Percentiles rank a stretch among this genome's conserved stretches.
These are phyloP conservation scores for Cladosporium halotolerans DNA, from an alignment of 2,329 filamentous ascomycete genomes.

Conservation along the genomic window DNA sequence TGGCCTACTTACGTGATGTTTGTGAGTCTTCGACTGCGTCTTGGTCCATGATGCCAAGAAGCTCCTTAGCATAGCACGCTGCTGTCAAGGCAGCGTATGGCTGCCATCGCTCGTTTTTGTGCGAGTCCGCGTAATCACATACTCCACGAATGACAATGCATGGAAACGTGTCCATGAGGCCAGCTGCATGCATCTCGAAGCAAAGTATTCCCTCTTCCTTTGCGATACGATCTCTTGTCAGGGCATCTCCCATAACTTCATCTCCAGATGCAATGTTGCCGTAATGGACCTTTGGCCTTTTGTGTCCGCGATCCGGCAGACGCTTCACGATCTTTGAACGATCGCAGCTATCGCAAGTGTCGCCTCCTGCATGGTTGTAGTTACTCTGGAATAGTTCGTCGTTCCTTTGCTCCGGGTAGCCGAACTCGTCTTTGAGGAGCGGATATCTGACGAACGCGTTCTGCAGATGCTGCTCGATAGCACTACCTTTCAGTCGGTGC, in stretches of 20 bases:
- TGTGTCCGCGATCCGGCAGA: not conserved
- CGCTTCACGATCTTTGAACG: not conserved
- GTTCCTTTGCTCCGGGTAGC: too few species aligned
- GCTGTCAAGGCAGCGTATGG: conserved; percentile 18
- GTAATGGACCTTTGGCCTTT: conserved; percentile 16
- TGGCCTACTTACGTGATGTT: too few species aligned
- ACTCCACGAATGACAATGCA: conserved; percentile 23
- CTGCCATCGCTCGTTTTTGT: conserved; percentile 23
- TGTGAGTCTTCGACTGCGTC: not conserved
- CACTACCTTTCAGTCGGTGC: not conserved
- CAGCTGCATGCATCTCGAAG: conserved; percentile 25
- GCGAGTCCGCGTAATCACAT: conserved; percentile 23
- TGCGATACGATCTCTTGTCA: conserved; percentile 12
- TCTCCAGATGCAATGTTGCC: conserved; percentile 24
- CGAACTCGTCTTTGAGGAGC: too few species aligned
- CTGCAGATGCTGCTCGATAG: too few species aligned
- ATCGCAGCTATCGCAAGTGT: conserved; percentile 1
- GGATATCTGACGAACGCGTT: too few species aligned
- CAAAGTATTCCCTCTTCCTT: conserved; percentile 14
- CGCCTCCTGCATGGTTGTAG: too few species aligned
- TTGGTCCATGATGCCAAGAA: conserved; percentile 1
- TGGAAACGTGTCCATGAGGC: conserved; percentile 20
- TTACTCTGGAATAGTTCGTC: too few species aligned
- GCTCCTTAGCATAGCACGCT: conserved; percentile 19
- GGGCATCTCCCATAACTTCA: conserved; percentile 19